A percentile compares a stretch with the other conserved stretches of the same genome.
Evolutionary conservation across 805 yeast species (phyloP).

Genomic region (Myxozyma vanderwaltii): DNA sequence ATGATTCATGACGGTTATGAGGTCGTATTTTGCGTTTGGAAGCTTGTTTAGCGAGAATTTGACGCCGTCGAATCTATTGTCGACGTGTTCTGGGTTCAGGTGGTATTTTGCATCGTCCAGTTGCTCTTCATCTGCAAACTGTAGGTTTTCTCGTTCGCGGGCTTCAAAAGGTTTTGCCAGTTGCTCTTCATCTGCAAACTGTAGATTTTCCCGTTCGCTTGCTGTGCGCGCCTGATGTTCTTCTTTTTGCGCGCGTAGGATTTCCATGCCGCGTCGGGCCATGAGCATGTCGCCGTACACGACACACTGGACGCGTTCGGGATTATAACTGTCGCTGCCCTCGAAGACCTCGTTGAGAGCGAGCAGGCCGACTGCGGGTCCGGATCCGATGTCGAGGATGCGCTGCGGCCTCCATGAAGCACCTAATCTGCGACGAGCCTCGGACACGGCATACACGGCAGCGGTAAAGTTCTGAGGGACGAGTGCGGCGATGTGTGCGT

Average conservation of each 20-base stretch:
- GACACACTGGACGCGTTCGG: slow-evolving; percentile 68
- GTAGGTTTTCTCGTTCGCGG: neutral
- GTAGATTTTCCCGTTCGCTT: neutral
- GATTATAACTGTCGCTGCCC: slow-evolving; percentile 51
- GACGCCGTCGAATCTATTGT: slow-evolving; percentile 17
- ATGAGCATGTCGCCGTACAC: slow-evolving; percentile 71
- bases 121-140: slow-evolving; percentile 12
- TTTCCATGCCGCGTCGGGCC: slow-evolving; percentile 71
- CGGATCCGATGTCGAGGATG: slow-evolving; percentile 79
- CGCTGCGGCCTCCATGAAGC: slow-evolving; percentile 60
- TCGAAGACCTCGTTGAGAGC: slow-evolving; percentile 86
- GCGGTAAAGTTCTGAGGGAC: slow-evolving; percentile 82
- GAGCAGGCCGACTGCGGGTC: slow-evolving; percentile 90
- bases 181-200: neutral
- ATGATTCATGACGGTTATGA: slow-evolving; percentile 82
- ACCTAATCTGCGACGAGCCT: slow-evolving; percentile 61
- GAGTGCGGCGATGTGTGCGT: slow-evolving; percentile 76
- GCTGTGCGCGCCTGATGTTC: neutral
- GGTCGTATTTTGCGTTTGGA: slow-evolving; percentile 56
- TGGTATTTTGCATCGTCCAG: slow-evolving; percentile 1
- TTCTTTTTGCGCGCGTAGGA: slow-evolving; percentile 1
- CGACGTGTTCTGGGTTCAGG: neutral
- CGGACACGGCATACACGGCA: slow-evolving; percentile 63
- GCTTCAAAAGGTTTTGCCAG: neutral
- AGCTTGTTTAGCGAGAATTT: slow-evolving; percentile 18